These are phyloP conservation scores for Lasiodiplodia hormozganensis DNA, from an alignment of 2,329 filamentous ascomycete species.

Conservation along the genomic window DNA sequence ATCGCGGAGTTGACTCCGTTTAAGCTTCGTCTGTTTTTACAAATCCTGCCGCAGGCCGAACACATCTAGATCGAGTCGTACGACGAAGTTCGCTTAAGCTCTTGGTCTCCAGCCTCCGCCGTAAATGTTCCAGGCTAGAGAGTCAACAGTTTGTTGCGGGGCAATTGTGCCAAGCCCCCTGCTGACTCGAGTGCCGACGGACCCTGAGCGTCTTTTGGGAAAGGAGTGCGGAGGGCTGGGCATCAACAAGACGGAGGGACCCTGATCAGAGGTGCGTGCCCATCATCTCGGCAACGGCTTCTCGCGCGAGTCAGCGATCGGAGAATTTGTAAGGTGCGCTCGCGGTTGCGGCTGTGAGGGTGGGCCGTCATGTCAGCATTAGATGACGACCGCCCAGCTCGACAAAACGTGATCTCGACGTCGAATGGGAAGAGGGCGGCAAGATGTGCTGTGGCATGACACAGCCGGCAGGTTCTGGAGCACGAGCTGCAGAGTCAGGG, in stretches of 20 bases:
- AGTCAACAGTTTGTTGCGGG: neutral
- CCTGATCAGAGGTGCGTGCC: neutral
- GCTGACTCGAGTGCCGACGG: neutral
- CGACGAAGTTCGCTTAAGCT: constrained; percentile 10
- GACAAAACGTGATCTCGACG: neutral
- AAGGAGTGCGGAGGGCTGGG: neutral
- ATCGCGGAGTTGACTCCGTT: neutral
- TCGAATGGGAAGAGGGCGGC: constrained; percentile 6
- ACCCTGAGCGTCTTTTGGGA: neutral
- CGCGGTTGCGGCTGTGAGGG: constrained; percentile 8
- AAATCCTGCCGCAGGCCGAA: neutral
- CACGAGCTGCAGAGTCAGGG: neutral
- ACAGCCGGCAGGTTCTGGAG: neutral
- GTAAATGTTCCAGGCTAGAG: neutral
- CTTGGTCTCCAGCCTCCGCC: neutral
- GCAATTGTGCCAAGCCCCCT: neutral
- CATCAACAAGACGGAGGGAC: constrained; percentile 9
- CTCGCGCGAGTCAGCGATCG: neutral
- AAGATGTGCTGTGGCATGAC: neutral
- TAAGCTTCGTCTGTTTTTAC: neutral
- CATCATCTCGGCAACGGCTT: constrained; percentile 17
- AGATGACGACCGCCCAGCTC: neutral
- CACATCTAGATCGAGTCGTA: neutral
- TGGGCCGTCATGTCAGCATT: constrained; percentile 3
- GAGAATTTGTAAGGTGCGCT: constrained; percentile 12